Percentiles rank a stretch among this genome's conserved stretches.
Conservation (phyloP, 495 filamentous ascomycete genomes). For the Aspergillus mulundensis region DNA sequence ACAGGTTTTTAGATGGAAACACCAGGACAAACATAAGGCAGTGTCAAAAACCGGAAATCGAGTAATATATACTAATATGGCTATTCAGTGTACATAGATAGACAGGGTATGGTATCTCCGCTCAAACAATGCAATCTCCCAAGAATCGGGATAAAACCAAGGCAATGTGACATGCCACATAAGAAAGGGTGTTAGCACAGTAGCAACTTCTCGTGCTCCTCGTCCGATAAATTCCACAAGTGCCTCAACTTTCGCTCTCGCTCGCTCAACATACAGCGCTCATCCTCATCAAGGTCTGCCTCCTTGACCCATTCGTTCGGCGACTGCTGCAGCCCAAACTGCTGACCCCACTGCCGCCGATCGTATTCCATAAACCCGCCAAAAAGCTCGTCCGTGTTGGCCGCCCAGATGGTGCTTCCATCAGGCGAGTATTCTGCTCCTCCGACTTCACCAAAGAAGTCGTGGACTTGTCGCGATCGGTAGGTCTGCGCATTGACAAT, state of each 20-base stretch:
- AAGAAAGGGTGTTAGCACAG: not conserved
- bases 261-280: constrained; percentile 29
- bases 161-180: not conserved
- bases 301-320: constrained; percentile 39
- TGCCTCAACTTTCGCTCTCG: constrained; percentile 34
- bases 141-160: not conserved
- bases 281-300: constrained; percentile 32
- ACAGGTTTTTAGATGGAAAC: not conserved
- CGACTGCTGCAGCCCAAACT: constrained; percentile 27
- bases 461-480: constrained; percentile 65
- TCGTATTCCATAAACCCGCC: constrained; percentile 80
- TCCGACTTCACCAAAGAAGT: constrained; percentile 83
- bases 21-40: not conserved
- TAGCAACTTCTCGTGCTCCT: constrained; percentile 36
- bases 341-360: constrained; percentile 45
- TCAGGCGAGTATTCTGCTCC: constrained; percentile 71
- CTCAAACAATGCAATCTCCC: constrained; percentile 8
- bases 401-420: constrained; percentile 66
- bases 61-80: not conserved
- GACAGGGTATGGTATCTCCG: constrained; percentile 11
- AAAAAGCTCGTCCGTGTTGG: constrained; percentile 68
- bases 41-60: not conserved
- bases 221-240: constrained; percentile 29
- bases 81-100: not conserved
- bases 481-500: constrained; percentile 72